Conservation (phyloP, 73 alveolate genomes). For the Stentor roeselii region DNA sequence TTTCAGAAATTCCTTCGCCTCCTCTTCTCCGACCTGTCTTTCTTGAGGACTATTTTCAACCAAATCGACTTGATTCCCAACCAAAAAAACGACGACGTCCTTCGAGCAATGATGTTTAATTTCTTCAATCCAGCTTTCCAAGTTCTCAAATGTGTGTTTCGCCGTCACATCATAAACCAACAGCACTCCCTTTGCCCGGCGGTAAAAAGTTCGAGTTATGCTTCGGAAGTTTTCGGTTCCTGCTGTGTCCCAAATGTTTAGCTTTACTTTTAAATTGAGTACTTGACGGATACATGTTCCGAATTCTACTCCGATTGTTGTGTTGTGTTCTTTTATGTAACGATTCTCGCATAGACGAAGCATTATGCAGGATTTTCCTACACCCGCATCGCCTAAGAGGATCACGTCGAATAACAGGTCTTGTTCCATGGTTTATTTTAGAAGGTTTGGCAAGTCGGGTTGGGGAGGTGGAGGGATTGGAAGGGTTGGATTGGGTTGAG, state of each 20-base stretch:
- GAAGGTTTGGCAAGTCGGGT: no score
- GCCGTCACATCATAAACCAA: conserved; percentile 74
- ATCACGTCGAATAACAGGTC: neutral
- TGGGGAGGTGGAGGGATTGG: no score
- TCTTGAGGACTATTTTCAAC: no score
- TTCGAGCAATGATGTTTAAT: conserved; percentile 49
- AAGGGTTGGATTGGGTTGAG: no score
- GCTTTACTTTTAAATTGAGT: neutral
- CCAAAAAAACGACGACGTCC: conserved; percentile 57
- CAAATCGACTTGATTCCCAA: conserved; percentile 79
- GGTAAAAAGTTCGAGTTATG: conserved; percentile 71
- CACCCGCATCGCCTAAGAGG: conserved; percentile 4
- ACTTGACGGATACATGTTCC: neutral
- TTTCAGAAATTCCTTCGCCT: conserved; percentile 58
- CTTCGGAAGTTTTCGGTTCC: conserved; percentile 90
- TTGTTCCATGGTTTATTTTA: no score
- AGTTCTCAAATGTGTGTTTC: conserved; percentile 62
- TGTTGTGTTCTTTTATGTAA: neutral
- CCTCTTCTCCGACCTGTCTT: conserved; percentile 61
- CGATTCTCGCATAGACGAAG: neutral
- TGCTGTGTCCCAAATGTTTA: neutral
- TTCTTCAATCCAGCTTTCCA: conserved; percentile 77
- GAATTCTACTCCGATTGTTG: neutral
- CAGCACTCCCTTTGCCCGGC: conserved; percentile 71
- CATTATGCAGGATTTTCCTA: neutral